Base-by-base conservation (phyloP, 1,284 basidiomycete genomes). In the Cutaneotrichosporon dermatis region DNA sequence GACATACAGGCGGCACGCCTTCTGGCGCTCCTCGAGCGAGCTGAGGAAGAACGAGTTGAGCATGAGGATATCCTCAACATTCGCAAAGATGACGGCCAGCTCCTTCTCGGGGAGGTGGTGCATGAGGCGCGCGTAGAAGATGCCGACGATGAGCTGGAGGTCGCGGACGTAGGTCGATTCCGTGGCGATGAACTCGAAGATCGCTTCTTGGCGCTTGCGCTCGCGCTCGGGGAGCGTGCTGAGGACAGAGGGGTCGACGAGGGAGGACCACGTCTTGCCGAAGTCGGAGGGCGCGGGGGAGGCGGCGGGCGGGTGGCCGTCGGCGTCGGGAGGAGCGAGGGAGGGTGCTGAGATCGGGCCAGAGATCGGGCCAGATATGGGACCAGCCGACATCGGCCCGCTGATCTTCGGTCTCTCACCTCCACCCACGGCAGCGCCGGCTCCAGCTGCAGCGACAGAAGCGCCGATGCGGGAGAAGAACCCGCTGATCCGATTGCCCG, bases 101-200 rank as follows among this genome's bases (percentile, higher is more conserved):
- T 89, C 89, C 71, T 90, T 90, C 56, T 82, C 81, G 12, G 89
- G 87, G n/a, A 97, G 79, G 25, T 89, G 71, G 0, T 83, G 78
- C 51, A 94, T 78, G 76, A 96, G 80, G 61, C 84, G 85, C 1
- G 86, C 86, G 79, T 93, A 96, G 78, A 95, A 98, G 12, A 89
- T 80, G 13, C 43, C 88, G 12, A 96, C 90, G 60, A 93, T 87
- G 16, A 94, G 82, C 73, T 96, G 93, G 48, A 96, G 75, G 75
- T 94, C 90, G 33, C 90, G 83, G 51, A 96, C 91, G 72, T 95
- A 96, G 0, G 88, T 84, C 11, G 81, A 82, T 74, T 97, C 94
- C 0, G 93, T 96, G 3, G 83, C 83, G 66, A 96, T 93, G 50
- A 97, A 82, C 77, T 97, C 93, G 71, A 94, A 96, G 51, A 95